Conservation (phyloP, 2,329 filamentous ascomycete species). For the Capronia americana region DNA sequence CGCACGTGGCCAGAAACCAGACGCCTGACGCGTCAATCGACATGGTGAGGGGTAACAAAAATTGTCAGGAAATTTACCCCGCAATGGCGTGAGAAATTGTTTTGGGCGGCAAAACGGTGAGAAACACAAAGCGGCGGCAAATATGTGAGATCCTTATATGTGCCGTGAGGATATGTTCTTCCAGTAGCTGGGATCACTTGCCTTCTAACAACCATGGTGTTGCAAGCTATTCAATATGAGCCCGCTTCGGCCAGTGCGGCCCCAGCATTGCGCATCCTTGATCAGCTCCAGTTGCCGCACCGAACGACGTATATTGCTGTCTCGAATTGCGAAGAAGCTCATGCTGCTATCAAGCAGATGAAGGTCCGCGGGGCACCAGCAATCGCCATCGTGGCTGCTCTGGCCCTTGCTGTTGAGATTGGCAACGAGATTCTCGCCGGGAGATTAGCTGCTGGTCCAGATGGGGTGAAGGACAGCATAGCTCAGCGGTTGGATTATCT, state of each 20-base stretch:
- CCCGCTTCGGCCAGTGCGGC: constrained; percentile 49
- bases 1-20: background rate
- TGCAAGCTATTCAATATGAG: constrained; percentile 68
- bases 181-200: background rate
- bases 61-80: constrained; percentile 5
- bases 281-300: constrained; percentile 68
- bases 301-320: constrained; percentile 63
- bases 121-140: background rate
- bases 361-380: constrained; percentile 79
- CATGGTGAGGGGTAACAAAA: constrained; percentile 16
- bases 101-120: background rate
- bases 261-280: constrained; percentile 61
- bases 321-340: constrained; percentile 63
- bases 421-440: constrained; percentile 49
- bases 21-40: background rate
- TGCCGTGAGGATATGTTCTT: background rate
- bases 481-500: constrained; percentile 81
- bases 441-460: constrained; percentile 58
- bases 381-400: constrained; percentile 95
- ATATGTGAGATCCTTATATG: background rate
- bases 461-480: constrained; percentile 68
- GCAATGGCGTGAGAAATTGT: constrained; percentile 23
- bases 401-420: constrained; percentile 86
- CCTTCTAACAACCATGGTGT: constrained; percentile 48
- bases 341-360: constrained; percentile 72